Conservation (phyloP, 257 asterid species). For the Lavandula angustifolia region DNA sequence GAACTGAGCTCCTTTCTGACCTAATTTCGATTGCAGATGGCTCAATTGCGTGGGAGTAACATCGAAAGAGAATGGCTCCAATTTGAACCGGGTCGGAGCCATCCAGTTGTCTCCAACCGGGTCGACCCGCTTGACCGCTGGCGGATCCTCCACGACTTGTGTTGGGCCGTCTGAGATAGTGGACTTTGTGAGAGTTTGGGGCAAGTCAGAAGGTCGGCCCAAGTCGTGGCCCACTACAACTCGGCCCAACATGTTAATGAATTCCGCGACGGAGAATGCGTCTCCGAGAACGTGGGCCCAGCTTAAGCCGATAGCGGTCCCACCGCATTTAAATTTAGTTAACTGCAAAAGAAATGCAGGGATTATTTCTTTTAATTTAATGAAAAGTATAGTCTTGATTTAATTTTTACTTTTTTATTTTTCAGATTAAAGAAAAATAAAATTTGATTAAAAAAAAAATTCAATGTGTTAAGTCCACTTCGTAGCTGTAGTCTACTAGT, state of each 20-base stretch:
- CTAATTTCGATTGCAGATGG: conserved; percentile 41
- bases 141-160: conserved; percentile 38
- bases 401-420: too few species aligned
- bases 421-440: neutral
- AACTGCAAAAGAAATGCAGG: conserved; percentile 38
- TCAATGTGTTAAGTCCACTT: neutral
- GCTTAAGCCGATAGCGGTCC: conserved; percentile 72
- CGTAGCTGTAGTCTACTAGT: neutral
- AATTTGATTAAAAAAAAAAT: neutral
- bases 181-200: conserved; percentile 39
- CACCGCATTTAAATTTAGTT: conserved; percentile 86
- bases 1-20: conserved; percentile 20
- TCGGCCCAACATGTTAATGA: conserved; percentile 49
- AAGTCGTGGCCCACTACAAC: neutral
- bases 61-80: conserved; percentile 56
- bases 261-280: conserved; percentile 58
- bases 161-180: conserved; percentile 11
- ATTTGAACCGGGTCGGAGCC: conserved; percentile 35
- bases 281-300: conserved; percentile 95
- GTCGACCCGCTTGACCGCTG: conserved; percentile 60
- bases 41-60: conserved; percentile 48
- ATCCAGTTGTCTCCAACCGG: conserved; percentile 84
- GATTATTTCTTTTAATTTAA: neutral
- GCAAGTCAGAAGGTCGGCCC: conserved; percentile 31
- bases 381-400: neutral